Percentiles rank a stretch among this genome's conserved stretches.
Evolutionary conservation across 306 rosid species (phyloP).

Genomic region (Cajanus cajan): DNA sequence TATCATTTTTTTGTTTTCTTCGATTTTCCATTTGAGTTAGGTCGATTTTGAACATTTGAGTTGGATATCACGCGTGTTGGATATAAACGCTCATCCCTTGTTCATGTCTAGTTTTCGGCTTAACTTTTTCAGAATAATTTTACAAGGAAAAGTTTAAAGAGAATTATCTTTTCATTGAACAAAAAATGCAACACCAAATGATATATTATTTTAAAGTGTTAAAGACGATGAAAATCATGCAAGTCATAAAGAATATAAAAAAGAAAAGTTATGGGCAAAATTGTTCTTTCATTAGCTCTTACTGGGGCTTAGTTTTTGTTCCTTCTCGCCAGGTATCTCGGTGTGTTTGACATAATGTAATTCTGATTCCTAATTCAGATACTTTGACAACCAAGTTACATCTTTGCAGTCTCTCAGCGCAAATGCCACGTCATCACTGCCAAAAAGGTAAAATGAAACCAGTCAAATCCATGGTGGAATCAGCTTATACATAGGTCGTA

Average conservation of each 20-base stretch:
- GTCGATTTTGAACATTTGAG: too few relatives aligned
- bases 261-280: constrained; percentile 7
- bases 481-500: not conserved
- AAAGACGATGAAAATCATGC: not conserved
- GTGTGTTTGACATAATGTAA: not conserved
- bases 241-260: not conserved
- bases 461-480: constrained; percentile 22
- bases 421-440: constrained; percentile 83
- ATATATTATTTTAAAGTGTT: not conserved
- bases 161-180: not conserved
- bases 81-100: not conserved
- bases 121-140: not conserved
- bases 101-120: not conserved
- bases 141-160: not conserved
- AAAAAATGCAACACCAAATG: not conserved
- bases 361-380: constrained; percentile 39
- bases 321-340: too few relatives aligned
- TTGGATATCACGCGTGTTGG: too few relatives aligned
- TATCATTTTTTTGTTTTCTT: too few relatives aligned
- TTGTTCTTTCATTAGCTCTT: not conserved
- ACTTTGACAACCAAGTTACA: constrained; percentile 85
- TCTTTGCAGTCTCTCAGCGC: constrained; percentile 81
- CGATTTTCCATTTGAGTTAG: too few relatives aligned
- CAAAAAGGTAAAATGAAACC: constrained; percentile 28
- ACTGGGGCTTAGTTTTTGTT: too few relatives aligned